Base-by-base conservation (phyloP, 2,329 filamentous ascomycete genomes). In the Nemania bipapillata region DNA sequence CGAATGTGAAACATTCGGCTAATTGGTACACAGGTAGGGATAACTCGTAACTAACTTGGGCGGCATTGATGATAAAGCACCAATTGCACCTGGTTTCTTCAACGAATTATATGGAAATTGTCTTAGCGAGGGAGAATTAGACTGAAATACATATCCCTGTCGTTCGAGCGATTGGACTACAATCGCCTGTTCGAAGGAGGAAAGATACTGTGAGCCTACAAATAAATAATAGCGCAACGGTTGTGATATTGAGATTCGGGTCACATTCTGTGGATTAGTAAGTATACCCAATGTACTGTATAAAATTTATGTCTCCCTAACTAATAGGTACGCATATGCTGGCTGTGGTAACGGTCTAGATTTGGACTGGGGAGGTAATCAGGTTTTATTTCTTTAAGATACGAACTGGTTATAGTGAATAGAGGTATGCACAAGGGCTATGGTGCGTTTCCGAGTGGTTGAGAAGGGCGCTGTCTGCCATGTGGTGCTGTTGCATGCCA, bases 401-500 rank as follows among this genome's bases (percentile, higher is more conserved):
- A 50, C 22, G n/a, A 59, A 49, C 24, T 6, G 8, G 20, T 20
- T 37, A 37, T 54, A 61, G 8, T 17, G n/a, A 45, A 45, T n/a
- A 20, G 40, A 50, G 37, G 26, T n/a, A 49, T 37, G 45, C 32
- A 32, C 62, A 60, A 60, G 65, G 65, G 54, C 35, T 56, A 65
- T 53, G 66, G 66, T 69, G 57, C 53, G 45, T 24, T 66, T 69
- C 63, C 59, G 63, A 69, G 66, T 66, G 66, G 66, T 45, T 45
- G 63, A 58, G 58, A 63, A 58, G 52, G 20, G 20, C 17, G 20
- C 40, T 22, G 11, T 53, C 35, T 63, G 54, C 63, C 66, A 69
- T 69, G 63, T 66, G 63, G 52, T 66, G 20, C 59, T n/a, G 63
- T 69, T 26, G 58, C 59, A 69, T 69, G 63, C 66, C 63, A 69